Percentiles rank a stretch among this genome's conserved stretches.
These are phyloP conservation scores for Coemansia sp. DNA, from an alignment of 192 early-diverging fungal species.

Conservation along the genomic window DNA sequence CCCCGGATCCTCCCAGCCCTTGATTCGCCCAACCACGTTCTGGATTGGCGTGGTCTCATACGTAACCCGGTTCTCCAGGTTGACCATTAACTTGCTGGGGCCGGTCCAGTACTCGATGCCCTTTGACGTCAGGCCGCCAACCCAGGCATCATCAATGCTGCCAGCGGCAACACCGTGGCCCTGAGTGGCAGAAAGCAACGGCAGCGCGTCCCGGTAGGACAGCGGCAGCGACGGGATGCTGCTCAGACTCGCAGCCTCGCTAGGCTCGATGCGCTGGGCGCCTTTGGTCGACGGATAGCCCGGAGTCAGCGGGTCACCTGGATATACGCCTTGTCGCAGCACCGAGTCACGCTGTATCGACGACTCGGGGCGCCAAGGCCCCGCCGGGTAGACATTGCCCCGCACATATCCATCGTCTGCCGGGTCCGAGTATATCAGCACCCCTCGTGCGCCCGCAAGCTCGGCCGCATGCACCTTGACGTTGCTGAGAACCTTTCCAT, in stretches of 20 bases:
- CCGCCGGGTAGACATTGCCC: slow-evolving; percentile 55
- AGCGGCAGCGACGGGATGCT: slow-evolving; percentile 62
- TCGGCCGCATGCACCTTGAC: slow-evolving; percentile 57
- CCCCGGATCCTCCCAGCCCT: slow-evolving; percentile 51
- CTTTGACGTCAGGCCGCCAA: slow-evolving; percentile 48
- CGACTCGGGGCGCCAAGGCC: slow-evolving; percentile 57
- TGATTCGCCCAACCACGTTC: slow-evolving; percentile 60
- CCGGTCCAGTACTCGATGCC: slow-evolving; percentile 56
- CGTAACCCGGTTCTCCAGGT: slow-evolving; percentile 53
- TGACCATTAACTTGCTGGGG: slow-evolving; percentile 43
- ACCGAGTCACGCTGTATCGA: slow-evolving; percentile 58
- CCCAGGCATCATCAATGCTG: slow-evolving; percentile 39
- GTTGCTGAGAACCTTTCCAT: slow-evolving; percentile 52
- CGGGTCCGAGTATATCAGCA: slow-evolving; percentile 62
- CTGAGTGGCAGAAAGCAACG: slow-evolving; percentile 53
- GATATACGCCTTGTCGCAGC: slow-evolving; percentile 38
- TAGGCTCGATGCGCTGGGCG: slow-evolving; percentile 52
- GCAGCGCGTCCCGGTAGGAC: slow-evolving; percentile 58
- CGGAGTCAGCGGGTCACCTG: slow-evolving; percentile 64
- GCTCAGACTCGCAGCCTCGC: slow-evolving; percentile 50
- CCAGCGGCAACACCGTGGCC: slow-evolving; percentile 41
- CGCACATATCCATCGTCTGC: slow-evolving; percentile 55
- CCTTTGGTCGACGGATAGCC: slow-evolving; percentile 53
- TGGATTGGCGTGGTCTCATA: slow-evolving; percentile 52
- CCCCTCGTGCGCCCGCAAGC: slow-evolving; percentile 52